Evolutionary conservation across 148 eudicot species (phyloP).

Genomic region (Limonium bicolor): DNA sequence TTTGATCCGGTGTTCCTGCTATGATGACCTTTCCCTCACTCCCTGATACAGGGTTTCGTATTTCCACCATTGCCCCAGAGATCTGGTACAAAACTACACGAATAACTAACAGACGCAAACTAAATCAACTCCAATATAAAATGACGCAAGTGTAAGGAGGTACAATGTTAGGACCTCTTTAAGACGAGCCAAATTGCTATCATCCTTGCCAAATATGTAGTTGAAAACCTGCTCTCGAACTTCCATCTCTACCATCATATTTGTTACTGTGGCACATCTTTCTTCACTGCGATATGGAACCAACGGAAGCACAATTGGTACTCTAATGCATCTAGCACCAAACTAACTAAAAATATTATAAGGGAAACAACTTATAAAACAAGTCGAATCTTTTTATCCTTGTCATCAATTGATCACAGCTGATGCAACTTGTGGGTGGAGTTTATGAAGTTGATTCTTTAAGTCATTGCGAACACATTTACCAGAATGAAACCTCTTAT

Average conservation of each 20-base stretch:
- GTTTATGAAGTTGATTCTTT: no score
- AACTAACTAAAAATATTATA: background rate
- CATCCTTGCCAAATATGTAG: slow-evolving; percentile 27
- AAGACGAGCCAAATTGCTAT: slow-evolving; percentile 23
- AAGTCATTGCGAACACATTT: no score
- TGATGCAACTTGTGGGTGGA: no score
- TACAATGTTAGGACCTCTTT: slow-evolving; percentile 23
- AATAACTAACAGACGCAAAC: background rate
- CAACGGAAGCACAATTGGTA: background rate
- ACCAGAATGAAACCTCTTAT: no score
- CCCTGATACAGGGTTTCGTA: slow-evolving; percentile 23
- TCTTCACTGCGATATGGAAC: slow-evolving; percentile 4
- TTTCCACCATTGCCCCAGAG: slow-evolving; percentile 25
- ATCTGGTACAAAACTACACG: slow-evolving; percentile 17
- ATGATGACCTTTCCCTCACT: slow-evolving; percentile 31
- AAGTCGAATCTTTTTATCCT: no score
- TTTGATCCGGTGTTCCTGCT: slow-evolving; percentile 30
- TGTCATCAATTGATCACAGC: no score
- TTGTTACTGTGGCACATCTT: background rate
- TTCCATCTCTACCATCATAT: slow-evolving; percentile 20
- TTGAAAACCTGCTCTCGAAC: slow-evolving; percentile 16
- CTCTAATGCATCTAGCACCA: no score
- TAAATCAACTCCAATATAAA: no score
- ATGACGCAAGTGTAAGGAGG: no score
- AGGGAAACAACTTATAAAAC: background rate